These are phyloP conservation scores for Xylaria sp. DNA, from an alignment of 2,329 filamentous ascomycete species.

Conservation along the genomic window DNA sequence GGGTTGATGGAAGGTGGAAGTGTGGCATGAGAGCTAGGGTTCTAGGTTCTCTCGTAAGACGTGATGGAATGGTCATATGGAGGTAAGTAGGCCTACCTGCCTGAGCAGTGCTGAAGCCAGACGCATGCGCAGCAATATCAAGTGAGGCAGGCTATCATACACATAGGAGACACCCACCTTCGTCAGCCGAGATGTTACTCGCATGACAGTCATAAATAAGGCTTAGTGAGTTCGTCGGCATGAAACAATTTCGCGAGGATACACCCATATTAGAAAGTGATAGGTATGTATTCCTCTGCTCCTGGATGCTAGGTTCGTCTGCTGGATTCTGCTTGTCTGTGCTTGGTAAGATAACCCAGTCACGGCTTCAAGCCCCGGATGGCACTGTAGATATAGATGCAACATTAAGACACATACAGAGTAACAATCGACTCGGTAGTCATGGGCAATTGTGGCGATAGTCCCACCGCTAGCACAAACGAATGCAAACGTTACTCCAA, in stretches of 20 bases:
- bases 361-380: conserved; percentile 5
- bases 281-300: not conserved
- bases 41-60: conserved; percentile 13
- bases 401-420: not conserved
- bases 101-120: conserved; percentile 33
- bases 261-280: not conserved
- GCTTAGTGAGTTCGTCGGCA: conserved; percentile 20
- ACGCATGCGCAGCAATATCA: conserved; percentile 22
- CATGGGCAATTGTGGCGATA: not conserved
- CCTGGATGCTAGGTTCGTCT: not conserved
- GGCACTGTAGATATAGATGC: not conserved
- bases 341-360: not conserved
- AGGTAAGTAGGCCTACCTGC: conserved; percentile 31
- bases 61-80: conserved; percentile 14
- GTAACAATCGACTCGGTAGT: not conserved
- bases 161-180: not conserved
- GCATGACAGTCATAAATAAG: conserved; percentile 14
- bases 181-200: conserved; percentile 15
- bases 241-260: conserved; percentile 18
- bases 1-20: conserved; percentile 32
- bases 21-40: conserved; percentile 37
- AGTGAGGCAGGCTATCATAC: not conserved
- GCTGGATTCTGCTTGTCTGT: conserved; percentile 1
- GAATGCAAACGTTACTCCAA: not conserved
- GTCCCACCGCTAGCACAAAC: not conserved